phyloP scores from a whole-genome alignment of 2,329 filamentous ascomycete genomes.

The Neofusicoccum umdonicola region DNA sequence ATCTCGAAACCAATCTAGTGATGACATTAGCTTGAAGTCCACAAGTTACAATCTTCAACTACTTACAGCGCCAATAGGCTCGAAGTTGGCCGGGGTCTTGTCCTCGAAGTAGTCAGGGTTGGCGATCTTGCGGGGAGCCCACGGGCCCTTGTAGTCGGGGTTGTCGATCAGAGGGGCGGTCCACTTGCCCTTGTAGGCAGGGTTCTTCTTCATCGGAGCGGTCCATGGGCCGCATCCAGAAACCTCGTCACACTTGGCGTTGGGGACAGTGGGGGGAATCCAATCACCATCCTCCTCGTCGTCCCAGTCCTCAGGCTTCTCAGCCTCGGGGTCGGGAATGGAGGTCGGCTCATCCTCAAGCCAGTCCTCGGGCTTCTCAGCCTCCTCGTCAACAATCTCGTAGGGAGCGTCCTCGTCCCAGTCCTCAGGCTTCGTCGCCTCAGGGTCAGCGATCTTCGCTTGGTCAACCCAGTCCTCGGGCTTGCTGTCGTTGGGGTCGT shows the following conservation, averaged over 20 bases:
- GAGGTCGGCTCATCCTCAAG: slow-evolving; percentile 81
- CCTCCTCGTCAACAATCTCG: slow-evolving; percentile 92
- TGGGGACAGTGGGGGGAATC: slow-evolving; percentile 83
- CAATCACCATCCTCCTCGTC: slow-evolving; percentile 99
- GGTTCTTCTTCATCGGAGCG: slow-evolving; percentile 90
- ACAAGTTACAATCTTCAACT: background rate
- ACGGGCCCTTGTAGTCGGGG: slow-evolving; percentile 94
- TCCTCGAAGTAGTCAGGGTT: slow-evolving; percentile 98
- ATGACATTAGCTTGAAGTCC: slow-evolving; percentile 20
- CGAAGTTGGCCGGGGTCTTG: slow-evolving; percentile 93
- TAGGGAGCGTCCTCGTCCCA: slow-evolving; percentile 99
- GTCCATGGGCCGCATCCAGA: slow-evolving; percentile 94
- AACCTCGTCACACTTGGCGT: slow-evolving; percentile 91
- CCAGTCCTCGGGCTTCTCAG: slow-evolving; percentile 92
- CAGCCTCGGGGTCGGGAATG: slow-evolving; percentile 86
- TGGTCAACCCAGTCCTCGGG: slow-evolving; percentile 95
- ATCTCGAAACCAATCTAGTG: slow-evolving; percentile 92
- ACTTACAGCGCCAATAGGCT: slow-evolving; percentile 95
- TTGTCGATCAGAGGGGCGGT: slow-evolving; percentile 89
- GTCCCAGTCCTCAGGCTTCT: slow-evolving; percentile 99
- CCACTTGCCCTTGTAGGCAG: slow-evolving; percentile 99
- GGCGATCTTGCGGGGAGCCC: slow-evolving; percentile 92
- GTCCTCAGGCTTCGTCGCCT: slow-evolving; percentile 93
- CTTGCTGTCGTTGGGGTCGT: slow-evolving; percentile 90
- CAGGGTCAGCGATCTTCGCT: slow-evolving; percentile 84